Evolutionary conservation across 2,329 filamentous ascomycete genomes (phyloP).

Genomic region (Periglandula ipomoeae): DNA sequence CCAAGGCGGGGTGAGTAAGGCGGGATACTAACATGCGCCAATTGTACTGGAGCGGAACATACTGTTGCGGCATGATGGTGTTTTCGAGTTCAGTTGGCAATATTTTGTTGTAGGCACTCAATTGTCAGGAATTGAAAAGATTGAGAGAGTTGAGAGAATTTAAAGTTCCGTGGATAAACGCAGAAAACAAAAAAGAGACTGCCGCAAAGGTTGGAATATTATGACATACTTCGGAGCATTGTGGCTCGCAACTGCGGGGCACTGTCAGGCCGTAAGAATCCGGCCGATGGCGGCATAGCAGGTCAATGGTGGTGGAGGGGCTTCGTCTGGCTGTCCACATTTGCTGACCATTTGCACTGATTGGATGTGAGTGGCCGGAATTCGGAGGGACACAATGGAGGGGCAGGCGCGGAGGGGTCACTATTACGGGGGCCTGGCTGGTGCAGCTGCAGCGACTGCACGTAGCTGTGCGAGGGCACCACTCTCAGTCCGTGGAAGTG

Average conservation of each 20-base stretch:
- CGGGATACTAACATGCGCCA: neutral
- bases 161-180: neutral
- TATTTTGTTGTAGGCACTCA: neutral
- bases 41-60: neutral
- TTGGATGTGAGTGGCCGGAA: neutral
- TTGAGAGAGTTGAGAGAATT: neutral
- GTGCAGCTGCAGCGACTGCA: neutral
- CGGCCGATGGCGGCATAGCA: slow-evolving; percentile 2
- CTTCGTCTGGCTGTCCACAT: neutral
- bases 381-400: neutral
- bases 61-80: slow-evolving; percentile 6
- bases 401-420: too few species aligned
- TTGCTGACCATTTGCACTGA: neutral
- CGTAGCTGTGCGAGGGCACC: neutral
- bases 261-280: slow-evolving; percentile 1
- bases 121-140: neutral
- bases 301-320: neutral
- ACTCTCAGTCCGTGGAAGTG: too few species aligned
- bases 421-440: neutral
- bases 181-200: neutral
- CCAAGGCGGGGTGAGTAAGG: neutral
- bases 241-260: slow-evolving; percentile 6
- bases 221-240: slow-evolving; percentile 2
- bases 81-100: neutral
- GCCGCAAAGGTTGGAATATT: neutral